A percentile compares a stretch with the other conserved stretches of the same genome.
These are phyloP conservation scores for Begonia fuchsioides DNA, from an alignment of 306 rosid species.

Conservation along the genomic window DNA sequence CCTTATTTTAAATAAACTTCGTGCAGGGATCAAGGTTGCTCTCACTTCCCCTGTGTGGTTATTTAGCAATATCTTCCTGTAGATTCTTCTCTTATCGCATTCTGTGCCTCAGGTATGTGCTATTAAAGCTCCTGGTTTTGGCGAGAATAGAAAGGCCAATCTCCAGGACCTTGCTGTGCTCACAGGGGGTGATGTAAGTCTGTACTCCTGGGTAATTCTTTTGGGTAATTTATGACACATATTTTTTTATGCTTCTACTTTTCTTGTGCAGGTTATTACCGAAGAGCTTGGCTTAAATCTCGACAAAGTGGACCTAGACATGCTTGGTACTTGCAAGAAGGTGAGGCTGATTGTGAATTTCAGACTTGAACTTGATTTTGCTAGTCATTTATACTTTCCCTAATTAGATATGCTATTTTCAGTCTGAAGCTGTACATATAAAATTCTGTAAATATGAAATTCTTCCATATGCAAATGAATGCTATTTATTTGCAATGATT, in stretches of 20 bases:
- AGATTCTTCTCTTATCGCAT: background rate
- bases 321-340: constrained; percentile 89
- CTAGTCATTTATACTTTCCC: too few species aligned
- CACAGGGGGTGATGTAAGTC: constrained; percentile 70
- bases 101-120: constrained; percentile 54
- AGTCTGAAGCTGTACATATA: too few species aligned
- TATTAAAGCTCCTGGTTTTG: constrained; percentile 91
- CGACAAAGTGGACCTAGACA: constrained; percentile 65
- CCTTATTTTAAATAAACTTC: constrained; percentile 78
- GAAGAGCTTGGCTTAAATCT: constrained; percentile 93
- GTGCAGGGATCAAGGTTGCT: constrained; percentile 91
- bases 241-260: too few species aligned
- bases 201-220: background rate
- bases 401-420: too few species aligned
- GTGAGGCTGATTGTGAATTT: constrained; percentile 14
- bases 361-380: too few species aligned
- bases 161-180: constrained; percentile 86
- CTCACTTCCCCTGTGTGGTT: background rate
- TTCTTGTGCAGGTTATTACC: constrained; percentile 48
- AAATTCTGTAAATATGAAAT: too few species aligned
- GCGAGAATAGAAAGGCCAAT: constrained; percentile 68
- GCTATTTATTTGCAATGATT: too few species aligned
- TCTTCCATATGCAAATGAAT: too few species aligned
- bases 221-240: background rate
- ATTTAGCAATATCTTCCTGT: constrained; percentile 1